phyloP scores from a whole-genome alignment of 2,329 filamentous ascomycete species.

The Fonsecaea erecta region DNA sequence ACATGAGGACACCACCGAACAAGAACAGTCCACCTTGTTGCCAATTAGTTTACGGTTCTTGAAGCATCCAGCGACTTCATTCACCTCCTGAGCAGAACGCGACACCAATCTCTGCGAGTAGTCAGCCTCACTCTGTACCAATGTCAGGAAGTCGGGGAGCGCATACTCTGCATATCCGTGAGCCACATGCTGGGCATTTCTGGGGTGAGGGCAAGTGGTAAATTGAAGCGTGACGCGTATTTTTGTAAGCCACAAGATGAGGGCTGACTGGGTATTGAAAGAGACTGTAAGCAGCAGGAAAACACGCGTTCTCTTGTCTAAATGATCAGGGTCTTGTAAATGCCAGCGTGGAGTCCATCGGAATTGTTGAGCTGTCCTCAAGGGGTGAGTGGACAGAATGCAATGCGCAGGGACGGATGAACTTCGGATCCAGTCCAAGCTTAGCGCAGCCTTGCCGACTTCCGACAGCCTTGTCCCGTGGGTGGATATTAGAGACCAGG shows the following conservation, averaged over 20 bases:
- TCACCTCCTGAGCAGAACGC: constrained; percentile 96
- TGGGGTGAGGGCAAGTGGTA: too few relatives aligned
- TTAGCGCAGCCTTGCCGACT: background rate
- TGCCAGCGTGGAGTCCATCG: background rate
- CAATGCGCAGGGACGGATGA: background rate
- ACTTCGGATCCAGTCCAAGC: background rate
- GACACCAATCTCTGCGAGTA: constrained; percentile 82
- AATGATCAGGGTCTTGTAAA: background rate
- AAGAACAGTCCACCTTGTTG: constrained; percentile 86
- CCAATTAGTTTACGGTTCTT: constrained; percentile 19
- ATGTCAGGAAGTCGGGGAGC: background rate
- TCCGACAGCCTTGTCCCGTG: background rate
- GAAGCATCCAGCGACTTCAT: constrained; percentile 41
- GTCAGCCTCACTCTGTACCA: constrained; percentile 35
- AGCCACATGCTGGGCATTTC: constrained; percentile 93
- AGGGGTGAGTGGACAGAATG: constrained; percentile 5
- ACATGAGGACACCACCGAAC: constrained; percentile 89
- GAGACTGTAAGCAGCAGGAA: constrained; percentile 7
- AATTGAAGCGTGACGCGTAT: background rate
- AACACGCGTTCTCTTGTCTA: background rate
- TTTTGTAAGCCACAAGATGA: background rate
- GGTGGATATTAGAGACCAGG: background rate
- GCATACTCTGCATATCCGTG: constrained; percentile 90
- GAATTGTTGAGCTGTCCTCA: constrained; percentile 32
- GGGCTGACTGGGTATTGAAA: background rate